These are phyloP conservation scores for Cryphonectria carpinicola DNA, from an alignment of 2,329 filamentous ascomycete species.

Conservation along the genomic window DNA sequence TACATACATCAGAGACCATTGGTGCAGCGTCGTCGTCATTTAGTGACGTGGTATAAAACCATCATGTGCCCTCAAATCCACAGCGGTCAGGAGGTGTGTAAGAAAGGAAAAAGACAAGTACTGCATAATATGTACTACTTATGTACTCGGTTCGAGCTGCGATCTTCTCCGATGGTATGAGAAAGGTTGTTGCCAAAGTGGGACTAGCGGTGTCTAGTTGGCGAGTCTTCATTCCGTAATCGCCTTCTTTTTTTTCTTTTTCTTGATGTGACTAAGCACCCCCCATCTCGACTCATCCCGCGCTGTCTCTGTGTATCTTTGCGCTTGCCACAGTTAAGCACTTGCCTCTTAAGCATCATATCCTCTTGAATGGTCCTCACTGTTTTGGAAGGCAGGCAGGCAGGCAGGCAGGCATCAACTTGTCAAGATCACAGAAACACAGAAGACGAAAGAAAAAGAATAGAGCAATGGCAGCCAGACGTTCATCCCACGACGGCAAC, in stretches of 20 bases:
- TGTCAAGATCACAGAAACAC: not conserved
- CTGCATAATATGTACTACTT: not conserved
- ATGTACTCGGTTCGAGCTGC: not conserved
- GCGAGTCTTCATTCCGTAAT: constrained; percentile 4
- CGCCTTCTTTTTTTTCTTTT: not conserved
- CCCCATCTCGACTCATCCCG: not conserved
- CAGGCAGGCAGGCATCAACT: not conserved
- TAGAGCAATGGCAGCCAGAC: not conserved
- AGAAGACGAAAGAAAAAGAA: not conserved
- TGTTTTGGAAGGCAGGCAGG: not conserved
- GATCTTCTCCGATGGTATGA: too few species aligned
- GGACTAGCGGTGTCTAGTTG: not conserved
- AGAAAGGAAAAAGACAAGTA: not conserved
- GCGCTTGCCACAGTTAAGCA: not conserved
- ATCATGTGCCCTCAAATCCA: not conserved
- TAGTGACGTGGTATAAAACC: not conserved
- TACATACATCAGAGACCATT: not conserved
- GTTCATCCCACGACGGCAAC: not conserved
- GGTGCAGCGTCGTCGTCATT: not conserved
- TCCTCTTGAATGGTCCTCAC: not conserved
- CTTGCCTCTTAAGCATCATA: not conserved
- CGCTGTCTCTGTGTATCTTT: not conserved
- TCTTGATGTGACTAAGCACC: not conserved
- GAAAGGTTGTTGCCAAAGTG: not conserved
- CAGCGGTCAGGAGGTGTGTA: not conserved